Evolutionary conservation across 345 rosid genomes (phyloP), one percentile per base, ranked within the genome.

Genomic region (Limnanthes douglasii): DNA sequence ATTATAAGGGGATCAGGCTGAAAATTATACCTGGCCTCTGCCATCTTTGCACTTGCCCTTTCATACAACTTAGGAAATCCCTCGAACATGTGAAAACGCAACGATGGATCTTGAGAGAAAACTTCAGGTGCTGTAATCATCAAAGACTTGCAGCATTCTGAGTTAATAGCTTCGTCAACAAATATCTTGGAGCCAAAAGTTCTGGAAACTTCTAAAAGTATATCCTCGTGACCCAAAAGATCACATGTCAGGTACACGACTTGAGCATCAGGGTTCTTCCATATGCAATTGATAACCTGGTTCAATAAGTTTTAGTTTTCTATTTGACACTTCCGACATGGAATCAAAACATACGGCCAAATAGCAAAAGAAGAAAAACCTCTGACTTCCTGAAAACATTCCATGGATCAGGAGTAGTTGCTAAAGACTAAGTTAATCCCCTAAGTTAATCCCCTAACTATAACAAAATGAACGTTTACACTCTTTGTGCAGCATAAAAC

Each of bases 181-280:
- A 51, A 78, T 20, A 86, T 78, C 65, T 75, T 75, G 58, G 88
- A 68, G 48, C 93, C 92, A 61, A 86, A 86, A 11, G 78, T 71
- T 45, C 31, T 43, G 4, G 64, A 82, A 12, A 86, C 75, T 25
- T 47, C 45, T 4, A 25, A 53, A 18, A 86, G 57, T 35, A 78
- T 59, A 51, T 75, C 94, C 53, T 82, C 97, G 59, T 82, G 97
- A 48, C 97, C 94, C 18, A 81, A 68, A 42, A 78, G 64, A 48
- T 78, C 77, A 9, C 79, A 68, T 11, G 85, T 65, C 59, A 86
- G 71, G 62, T 86, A 73, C 30, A 86, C 82, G 37, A 46, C 45
- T 1, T 68, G 26, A 44, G 73, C 77, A 23, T 61, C 64, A 11
- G 93, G 93, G 37, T 86, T 79, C 59, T 69, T 73, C 97, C 97